Conservation (phyloP, 2,329 filamentous ascomycete species). For the Sphaceloma murrayae region DNA sequence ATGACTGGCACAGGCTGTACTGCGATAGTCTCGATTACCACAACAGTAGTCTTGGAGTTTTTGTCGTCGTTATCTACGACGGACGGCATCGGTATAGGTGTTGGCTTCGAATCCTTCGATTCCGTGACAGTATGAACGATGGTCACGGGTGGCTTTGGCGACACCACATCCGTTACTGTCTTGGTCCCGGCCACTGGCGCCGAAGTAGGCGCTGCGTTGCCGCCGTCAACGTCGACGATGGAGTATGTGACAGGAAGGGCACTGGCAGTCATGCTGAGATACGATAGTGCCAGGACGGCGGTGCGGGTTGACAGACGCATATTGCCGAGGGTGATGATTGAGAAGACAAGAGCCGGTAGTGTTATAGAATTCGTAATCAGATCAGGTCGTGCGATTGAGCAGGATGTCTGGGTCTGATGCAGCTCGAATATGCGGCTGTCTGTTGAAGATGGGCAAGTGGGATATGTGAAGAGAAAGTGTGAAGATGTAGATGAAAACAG, state of each 20-base stretch:
- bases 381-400: too few relatives aligned
- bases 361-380: too few relatives aligned
- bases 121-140: slow-evolving; percentile 12
- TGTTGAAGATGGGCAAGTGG: slow-evolving; percentile 2
- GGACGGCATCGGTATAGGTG: slow-evolving; percentile 1
- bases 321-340: background rate
- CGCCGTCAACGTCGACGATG: slow-evolving; percentile 17
- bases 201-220: slow-evolving; percentile 9
- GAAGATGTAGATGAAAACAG: slow-evolving; percentile 8
- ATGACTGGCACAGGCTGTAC: slow-evolving; percentile 4
- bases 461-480: background rate
- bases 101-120: background rate
- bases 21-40: slow-evolving; percentile 11
- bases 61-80: background rate
- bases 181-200: slow-evolving; percentile 1
- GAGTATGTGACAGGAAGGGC: slow-evolving; percentile 15
- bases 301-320: slow-evolving; percentile 9
- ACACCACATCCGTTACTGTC: slow-evolving; percentile 2
- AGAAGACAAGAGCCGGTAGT: background rate
- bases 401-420: too few relatives aligned
- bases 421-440: too few relatives aligned
- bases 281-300: slow-evolving; percentile 9
- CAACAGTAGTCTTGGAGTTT: slow-evolving; percentile 1
- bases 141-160: slow-evolving; percentile 4
- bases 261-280: slow-evolving; percentile 1